phyloP scores from a whole-genome alignment of 768 basidiomycete species.

The Obba rivulosa region DNA sequence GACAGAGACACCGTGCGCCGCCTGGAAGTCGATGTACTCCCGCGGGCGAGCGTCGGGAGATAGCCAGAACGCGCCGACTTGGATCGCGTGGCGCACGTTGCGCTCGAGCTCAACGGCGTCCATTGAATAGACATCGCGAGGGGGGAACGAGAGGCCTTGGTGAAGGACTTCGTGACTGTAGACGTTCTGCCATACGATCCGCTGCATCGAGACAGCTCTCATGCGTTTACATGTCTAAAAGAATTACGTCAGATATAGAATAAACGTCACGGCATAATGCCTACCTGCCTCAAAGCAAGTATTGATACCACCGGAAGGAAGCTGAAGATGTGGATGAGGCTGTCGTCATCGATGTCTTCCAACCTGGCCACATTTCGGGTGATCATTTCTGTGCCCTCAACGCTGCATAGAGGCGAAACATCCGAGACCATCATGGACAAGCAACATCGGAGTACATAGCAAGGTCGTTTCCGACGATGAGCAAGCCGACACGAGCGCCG shows the following conservation, averaged over 20 bases:
- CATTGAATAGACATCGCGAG: constrained; percentile 29
- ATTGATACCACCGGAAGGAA: constrained; percentile 25
- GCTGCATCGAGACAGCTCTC: constrained; percentile 36
- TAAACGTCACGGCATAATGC: no score
- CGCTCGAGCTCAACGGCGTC: constrained; percentile 40
- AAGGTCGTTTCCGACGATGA: no score
- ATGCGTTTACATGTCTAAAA: constrained; percentile 49
- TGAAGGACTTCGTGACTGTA: constrained; percentile 38
- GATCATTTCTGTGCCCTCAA: no score
- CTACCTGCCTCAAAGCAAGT: constrained; percentile 26
- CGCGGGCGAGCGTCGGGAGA: constrained; percentile 8
- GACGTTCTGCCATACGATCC: constrained; percentile 53
- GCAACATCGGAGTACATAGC: no score
- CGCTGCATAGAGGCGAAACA: no score
- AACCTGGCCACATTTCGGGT: not conserved
- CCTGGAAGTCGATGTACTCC: constrained; percentile 12
- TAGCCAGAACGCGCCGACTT: constrained; percentile 47
- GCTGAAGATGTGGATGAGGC: constrained; percentile 31
- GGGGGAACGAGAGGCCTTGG: constrained; percentile 47
- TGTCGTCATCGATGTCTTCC: constrained; percentile 30
- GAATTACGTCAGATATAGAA: no score
- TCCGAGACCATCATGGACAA: no score
- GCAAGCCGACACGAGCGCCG: no score
- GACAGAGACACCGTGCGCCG: constrained; percentile 36
- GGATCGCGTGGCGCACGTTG: constrained; percentile 38